These are phyloP conservation scores for Chaetomium fimeti DNA, from an alignment of 495 filamentous ascomycete species.

Conservation along the genomic window DNA sequence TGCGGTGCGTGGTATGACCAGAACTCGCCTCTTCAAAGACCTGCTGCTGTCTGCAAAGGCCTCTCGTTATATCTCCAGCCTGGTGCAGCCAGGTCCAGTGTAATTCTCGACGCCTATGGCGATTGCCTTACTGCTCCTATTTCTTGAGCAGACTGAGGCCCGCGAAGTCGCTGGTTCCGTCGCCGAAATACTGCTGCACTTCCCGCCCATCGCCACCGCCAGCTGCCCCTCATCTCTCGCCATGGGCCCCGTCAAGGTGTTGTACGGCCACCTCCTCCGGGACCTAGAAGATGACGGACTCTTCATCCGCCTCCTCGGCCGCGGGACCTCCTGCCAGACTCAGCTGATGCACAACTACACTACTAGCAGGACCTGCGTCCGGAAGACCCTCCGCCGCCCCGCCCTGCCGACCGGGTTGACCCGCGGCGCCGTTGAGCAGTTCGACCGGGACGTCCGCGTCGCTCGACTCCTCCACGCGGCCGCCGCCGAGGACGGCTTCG, in stretches of 20 bases:
- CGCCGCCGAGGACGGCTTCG: neutral
- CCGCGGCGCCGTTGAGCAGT: neutral
- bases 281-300: conserved; percentile 1
- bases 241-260: neutral
- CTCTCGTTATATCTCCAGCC: too few species aligned
- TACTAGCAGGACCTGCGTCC: neutral
- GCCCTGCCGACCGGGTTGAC: neutral
- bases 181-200: neutral
- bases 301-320: neutral
- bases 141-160: neutral
- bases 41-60: too few species aligned
- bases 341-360: conserved; percentile 9
- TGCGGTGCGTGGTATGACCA: neutral
- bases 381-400: conserved; percentile 7
- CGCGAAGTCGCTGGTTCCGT: neutral
- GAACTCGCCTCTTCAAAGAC: neutral
- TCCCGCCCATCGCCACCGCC: neutral
- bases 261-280: conserved; percentile 4
- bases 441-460: neutral
- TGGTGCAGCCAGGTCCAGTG: too few species aligned
- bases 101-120: too few species aligned
- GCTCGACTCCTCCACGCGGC: neutral
- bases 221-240: neutral
- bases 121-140: too few species aligned
- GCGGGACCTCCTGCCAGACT: neutral